A percentile compares a stretch with the other conserved stretches of the same genome.
Conservation (phyloP, 179 eudicot species). For the Beta macrorhiza region DNA sequence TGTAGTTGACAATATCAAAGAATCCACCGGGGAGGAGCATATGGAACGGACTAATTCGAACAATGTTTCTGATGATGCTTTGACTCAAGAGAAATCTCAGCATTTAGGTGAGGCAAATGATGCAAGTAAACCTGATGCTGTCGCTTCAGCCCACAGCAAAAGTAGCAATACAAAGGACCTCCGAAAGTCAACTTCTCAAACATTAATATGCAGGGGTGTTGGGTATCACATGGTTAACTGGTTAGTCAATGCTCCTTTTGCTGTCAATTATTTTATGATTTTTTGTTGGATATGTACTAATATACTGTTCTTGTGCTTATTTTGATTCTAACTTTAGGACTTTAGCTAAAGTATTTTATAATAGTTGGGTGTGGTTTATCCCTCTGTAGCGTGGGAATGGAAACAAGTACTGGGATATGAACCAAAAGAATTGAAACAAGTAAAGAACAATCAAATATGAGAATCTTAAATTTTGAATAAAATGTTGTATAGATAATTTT, state of each 20-base stretch:
- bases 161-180: slow-evolving; percentile 52
- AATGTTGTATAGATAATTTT: too few species aligned
- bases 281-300: slow-evolving; percentile 4
- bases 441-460: too few species aligned
- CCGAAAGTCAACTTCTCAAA: slow-evolving; percentile 51
- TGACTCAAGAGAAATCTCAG: slow-evolving; percentile 32
- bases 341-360: background rate
- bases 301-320: slow-evolving; percentile 11
- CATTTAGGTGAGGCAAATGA: slow-evolving; percentile 34
- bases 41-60: slow-evolving; percentile 36
- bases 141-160: slow-evolving; percentile 37
- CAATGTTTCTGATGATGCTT: slow-evolving; percentile 36
- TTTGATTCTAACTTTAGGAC: background rate
- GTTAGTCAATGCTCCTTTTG: slow-evolving; percentile 39
- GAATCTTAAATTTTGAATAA: too few species aligned
- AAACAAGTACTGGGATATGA: too few species aligned
- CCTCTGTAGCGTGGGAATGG: background rate
- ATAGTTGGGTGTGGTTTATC: background rate
- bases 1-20: slow-evolving; percentile 27
- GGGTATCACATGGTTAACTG: slow-evolving; percentile 97
- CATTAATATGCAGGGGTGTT: slow-evolving; percentile 60
- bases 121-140: slow-evolving; percentile 33
- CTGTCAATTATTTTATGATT: background rate
- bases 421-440: too few species aligned
- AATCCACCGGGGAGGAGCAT: slow-evolving; percentile 40